These are phyloP conservation scores for Aspergillus luchuensis DNA, from an alignment of 2,329 filamentous ascomycete species.

Conservation along the genomic window DNA sequence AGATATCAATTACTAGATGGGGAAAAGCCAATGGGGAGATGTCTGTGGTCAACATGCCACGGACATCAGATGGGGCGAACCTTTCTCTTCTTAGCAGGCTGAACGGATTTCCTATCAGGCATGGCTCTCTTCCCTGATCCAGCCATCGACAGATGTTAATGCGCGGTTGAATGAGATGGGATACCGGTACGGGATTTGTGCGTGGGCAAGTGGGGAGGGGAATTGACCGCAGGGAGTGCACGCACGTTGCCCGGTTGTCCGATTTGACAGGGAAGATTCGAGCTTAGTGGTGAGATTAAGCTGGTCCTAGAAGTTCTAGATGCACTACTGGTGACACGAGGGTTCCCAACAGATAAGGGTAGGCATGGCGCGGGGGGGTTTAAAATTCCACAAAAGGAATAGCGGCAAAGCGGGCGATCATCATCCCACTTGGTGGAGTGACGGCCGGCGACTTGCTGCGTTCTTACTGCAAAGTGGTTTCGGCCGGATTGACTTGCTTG, in stretches of 20 bases:
- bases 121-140: constrained; percentile 36
- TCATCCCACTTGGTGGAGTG: constrained; percentile 1
- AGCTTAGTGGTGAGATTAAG: not conserved
- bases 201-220: not conserved
- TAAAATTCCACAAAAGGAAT: constrained; percentile 7
- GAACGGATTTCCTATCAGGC: constrained; percentile 26
- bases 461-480: not conserved
- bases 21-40: not conserved
- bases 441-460: not conserved
- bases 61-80: constrained; percentile 21
- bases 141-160: constrained; percentile 24
- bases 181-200: not conserved
- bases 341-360: not conserved
- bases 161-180: not conserved
- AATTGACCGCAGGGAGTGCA: not conserved
- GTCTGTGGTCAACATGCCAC: not conserved
- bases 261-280: not conserved
- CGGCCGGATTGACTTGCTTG: not conserved
- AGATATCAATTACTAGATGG: constrained; percentile 2
- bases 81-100: constrained; percentile 38
- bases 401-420: not conserved
- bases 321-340: not conserved
- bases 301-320: constrained; percentile 3
- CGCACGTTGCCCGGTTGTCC: not conserved
- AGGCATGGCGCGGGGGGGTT: not conserved